Base-by-base conservation (phyloP, 2,329 filamentous ascomycete species). In the Tolypocladium cylindrosporum region DNA sequence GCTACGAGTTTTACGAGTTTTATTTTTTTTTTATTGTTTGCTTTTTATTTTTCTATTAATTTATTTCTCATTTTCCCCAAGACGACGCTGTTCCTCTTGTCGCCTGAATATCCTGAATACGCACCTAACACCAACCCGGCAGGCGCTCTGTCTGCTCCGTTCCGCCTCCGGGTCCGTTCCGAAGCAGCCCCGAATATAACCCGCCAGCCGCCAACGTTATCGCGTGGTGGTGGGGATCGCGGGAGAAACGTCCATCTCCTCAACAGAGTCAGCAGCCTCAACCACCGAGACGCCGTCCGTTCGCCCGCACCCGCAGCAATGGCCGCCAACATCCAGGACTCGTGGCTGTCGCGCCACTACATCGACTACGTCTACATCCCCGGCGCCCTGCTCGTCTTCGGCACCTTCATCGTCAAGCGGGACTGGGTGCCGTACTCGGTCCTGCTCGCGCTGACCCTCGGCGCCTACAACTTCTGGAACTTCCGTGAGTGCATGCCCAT, bases 361-460 rank as follows among this genome's bases (percentile, higher is more conserved):
- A 75, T 93, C 69, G 85, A 91, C 74, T 89, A 88, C 69, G 83
- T 95, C 67, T 91, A 93, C 72, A 87, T 95, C 68, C 91, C 92
- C 61, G 87, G 86, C n/a, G 84, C 81, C 60, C 82, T 96, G 41
- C 76, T 96, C 60, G 77, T 97, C 60, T 74, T 91, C 56, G 91
- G 90, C 66, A 87, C 85, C 50, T 79, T 84, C 61, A 87, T 95
- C 67, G 79, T 91, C 66, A 95, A 95, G 82, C 79, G 77, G 63
- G 88, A 93, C 73, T 94, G 84, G 82, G 70, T 87, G 31, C 82
- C 85, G 5, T 90, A 87, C 71, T 90, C 91, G 9, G 79, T 85
- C 45, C 77, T 83, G 10, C 65, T 91, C 53, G 87, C 89, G 39
- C 71, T 87, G 40, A 72, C 83, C 14, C 74, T 96, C 43, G 86